Evolutionary conservation across 495 filamentous ascomycete species (phyloP), one percentile per base, ranked within the genome.

Genomic region (Penicillium soppii): DNA sequence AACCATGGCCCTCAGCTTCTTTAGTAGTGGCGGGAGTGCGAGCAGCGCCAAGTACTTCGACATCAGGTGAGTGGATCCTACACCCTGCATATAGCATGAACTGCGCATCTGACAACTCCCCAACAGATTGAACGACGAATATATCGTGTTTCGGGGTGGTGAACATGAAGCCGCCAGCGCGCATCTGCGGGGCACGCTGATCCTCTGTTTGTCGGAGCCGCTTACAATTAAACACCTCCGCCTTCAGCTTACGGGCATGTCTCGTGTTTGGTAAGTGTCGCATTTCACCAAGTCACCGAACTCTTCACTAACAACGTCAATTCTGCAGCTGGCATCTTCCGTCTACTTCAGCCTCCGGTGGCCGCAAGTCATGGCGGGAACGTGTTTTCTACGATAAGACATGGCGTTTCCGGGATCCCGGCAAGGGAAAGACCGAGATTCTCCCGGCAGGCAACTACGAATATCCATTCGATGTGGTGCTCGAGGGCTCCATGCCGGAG

Each of bases 371-470:
- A 0, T 77, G 75, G 63, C 72, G 79, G 30, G 75, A 83, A 52
- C 69, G 74, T n/a, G 71, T 77, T 23, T 81, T 85, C 51, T 78
- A 78, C 53, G 71, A 80, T 29, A 75, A 82, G 51, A 74, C 72
- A 6, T 83, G 78, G 79, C 64, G 57, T 52, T 83, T 85, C 59
- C 65, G 62, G 38, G 77, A 74, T 35, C 66, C 69, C 13, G 69
- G 65, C 52, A 82, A 72, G 56, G 71, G 69, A 47, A 79, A 71
- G 52, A 76, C 85, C 25, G 82, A 85, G 57, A 80, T 80, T 7
- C 69, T 96, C 25, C 74, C 78, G 5, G 77, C 87, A 4, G 90
- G 89, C 41, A 91, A 92, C 62, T 92, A 97, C 66, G 92, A 96
- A 66, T 97, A 88, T 72, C 87, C 88, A 1, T 97, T 97, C 67